These are phyloP conservation scores for Combretum micranthum DNA, from an alignment of 345 rosid species.

Conservation along the genomic window DNA sequence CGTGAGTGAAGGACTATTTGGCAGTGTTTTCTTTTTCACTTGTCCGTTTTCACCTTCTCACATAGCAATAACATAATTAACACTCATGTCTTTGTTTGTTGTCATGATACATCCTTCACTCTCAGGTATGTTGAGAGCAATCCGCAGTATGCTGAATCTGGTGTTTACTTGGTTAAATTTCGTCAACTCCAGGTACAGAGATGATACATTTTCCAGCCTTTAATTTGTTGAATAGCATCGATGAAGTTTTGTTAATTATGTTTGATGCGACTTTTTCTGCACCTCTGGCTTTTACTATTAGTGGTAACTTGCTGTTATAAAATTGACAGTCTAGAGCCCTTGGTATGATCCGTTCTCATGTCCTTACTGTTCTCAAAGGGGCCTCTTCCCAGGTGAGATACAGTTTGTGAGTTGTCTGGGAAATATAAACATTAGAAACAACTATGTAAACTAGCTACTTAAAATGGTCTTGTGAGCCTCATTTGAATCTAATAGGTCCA, in stretches of 20 bases:
- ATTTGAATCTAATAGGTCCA: slow-evolving; percentile 52
- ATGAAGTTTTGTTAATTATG: not conserved
- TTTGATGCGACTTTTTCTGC: not conserved
- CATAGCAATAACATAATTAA: not conserved
- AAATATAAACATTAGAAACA: not conserved
- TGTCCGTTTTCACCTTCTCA: not conserved
- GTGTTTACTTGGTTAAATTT: slow-evolving; percentile 89
- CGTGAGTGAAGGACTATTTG: slow-evolving; percentile 45
- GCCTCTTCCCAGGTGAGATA: slow-evolving; percentile 78
- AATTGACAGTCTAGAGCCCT: slow-evolving; percentile 85
- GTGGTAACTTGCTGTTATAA: not conserved
- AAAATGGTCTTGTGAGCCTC: not conserved
- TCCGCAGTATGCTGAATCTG: slow-evolving; percentile 93
- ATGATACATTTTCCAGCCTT: not conserved
- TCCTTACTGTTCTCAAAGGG: slow-evolving; percentile 72
- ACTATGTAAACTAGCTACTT: not conserved
- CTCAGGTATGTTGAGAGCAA: slow-evolving; percentile 78
- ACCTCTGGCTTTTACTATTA: not conserved
- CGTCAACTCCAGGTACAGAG: slow-evolving; percentile 85
- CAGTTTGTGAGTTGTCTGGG: not conserved
- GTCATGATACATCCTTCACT: not conserved
- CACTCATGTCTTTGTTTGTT: not conserved
- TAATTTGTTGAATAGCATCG: not conserved
- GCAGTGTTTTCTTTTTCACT: slow-evolving; percentile 1
- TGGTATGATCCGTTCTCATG: slow-evolving; percentile 88